Evolutionary conservation across 2,329 filamentous ascomycete species (phyloP).

Genomic region (Sarocladium brachiariae): DNA sequence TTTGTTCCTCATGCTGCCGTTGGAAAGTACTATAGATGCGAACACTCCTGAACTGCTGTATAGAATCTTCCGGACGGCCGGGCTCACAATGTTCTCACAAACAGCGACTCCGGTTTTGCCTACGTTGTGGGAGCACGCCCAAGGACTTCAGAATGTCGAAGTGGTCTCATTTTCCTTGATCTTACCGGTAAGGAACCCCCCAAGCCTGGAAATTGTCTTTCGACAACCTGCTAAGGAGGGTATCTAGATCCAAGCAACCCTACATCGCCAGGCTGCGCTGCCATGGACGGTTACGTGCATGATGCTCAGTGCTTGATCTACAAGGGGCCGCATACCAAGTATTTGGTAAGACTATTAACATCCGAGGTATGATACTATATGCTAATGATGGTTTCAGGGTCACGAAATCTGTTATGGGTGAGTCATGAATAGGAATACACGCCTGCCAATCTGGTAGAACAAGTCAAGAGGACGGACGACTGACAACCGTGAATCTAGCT

Average conservation of each 20-base stretch:
- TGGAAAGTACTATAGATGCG: background rate
- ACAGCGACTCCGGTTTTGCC: conserved; percentile 38
- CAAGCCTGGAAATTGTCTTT: too few species aligned
- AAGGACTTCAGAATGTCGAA: conserved; percentile 31
- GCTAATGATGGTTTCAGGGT: conserved; percentile 19
- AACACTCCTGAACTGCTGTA: background rate
- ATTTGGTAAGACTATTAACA: background rate
- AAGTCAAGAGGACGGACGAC: too few species aligned
- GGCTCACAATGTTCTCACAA: conserved; percentile 15
- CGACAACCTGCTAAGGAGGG: background rate
- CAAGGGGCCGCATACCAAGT: conserved; percentile 31
- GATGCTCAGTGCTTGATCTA: conserved; percentile 54
- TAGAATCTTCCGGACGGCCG: conserved; percentile 16
- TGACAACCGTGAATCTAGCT: conserved; percentile 21
- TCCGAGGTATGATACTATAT: background rate
- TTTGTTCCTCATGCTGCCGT: background rate
- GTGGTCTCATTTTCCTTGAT: conserved; percentile 54
- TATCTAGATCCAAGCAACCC: conserved; percentile 41
- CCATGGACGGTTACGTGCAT: conserved; percentile 52
- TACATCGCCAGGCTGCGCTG: conserved; percentile 45
- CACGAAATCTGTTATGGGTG: conserved; percentile 45
- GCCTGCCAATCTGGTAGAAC: too few species aligned
- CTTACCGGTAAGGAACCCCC: conserved; percentile 27
- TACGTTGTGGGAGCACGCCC: conserved; percentile 35
- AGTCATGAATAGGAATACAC: background rate